Percentiles rank a stretch among this genome's conserved stretches.
Evolutionary conservation across 106 monocot genomes (phyloP).

Genomic region (Dendrobium huoshanense): DNA sequence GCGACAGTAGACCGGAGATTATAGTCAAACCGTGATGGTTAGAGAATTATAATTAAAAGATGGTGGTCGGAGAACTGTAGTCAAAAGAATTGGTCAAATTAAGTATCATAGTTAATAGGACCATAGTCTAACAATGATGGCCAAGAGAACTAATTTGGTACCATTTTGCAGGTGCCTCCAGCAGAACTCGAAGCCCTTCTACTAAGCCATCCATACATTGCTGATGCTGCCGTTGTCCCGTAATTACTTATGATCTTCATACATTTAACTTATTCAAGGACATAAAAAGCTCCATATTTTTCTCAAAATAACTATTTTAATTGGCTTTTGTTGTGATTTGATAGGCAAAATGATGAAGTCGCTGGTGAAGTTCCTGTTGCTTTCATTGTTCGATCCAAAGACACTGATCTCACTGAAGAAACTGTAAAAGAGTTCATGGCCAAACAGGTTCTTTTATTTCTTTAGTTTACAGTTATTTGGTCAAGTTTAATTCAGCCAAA

Average conservation of each 20-base stretch:
- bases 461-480: background rate
- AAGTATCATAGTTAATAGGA: background rate
- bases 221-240: conserved; percentile 93
- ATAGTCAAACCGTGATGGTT: no score
- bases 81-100: background rate
- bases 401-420: conserved; percentile 54
- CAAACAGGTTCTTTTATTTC: conserved; percentile 52
- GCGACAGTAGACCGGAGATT: no score
- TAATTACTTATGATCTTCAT: conserved; percentile 15
- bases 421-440: conserved; percentile 69
- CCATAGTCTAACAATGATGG: no score
- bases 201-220: conserved; percentile 49
- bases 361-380: conserved; percentile 92
- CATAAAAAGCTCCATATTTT: no score
- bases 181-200: conserved; percentile 83
- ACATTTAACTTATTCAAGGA: background rate
- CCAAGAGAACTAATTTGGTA: background rate
- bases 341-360: conserved; percentile 61
- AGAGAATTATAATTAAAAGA: no score
- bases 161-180: conserved; percentile 60
- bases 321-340: background rate
- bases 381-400: conserved; percentile 56
- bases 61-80: no score
- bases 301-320: background rate
- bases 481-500: background rate